Base-by-base conservation (phyloP, 176 grass and related monocot species). In the Oryza glumipatula region DNA sequence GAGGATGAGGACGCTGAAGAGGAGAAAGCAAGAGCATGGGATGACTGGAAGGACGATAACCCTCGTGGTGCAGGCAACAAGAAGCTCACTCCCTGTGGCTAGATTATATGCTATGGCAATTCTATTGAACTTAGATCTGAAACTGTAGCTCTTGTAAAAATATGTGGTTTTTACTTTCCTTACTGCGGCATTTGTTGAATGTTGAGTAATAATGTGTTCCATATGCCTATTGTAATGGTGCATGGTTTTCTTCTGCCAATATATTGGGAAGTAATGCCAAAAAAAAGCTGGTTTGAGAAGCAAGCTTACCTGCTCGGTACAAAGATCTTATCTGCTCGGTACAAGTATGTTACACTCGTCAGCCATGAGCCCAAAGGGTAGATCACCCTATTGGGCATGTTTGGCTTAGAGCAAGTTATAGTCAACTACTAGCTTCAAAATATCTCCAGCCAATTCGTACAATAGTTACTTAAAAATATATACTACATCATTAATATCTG, bases 11-110 rank as follows among this genome's bases (percentile, higher is more conserved):
- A 92, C 6, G 78, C 83, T 0, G 91, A 94, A 81, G 96, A 94
- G 70, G 91, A 84, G 71, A 96, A 91, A 86, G 93, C 93, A 49
- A 91, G 93, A 79, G 96, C 84, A 19, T 99, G 82, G 76, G 96
- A 96, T 79, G 96, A 99, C 70, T 94, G 96, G 93, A 96, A 99
- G 71, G 96, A 99, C 45, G 96, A 99, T 26, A 94, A 99, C 56
- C 96, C 93, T 48, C 96, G 93, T 14, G 93, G 96, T 3, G 93
- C 96, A 0, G 96, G 96, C 80, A 99, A 96, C 77, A 99, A 99
- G 93, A 99, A 96, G 74, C 91, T 96, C 78, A 96, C 93, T 4
- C 96, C 96, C 36, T 99, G 96, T 23, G 96, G 96, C 45, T 98
- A 86, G 82, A 48, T 28, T 3, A 1, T 21, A 23, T 36, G 47